Conservation (phyloP, 805 yeast genomes). For the Kluyveromyces starmeri region DNA sequence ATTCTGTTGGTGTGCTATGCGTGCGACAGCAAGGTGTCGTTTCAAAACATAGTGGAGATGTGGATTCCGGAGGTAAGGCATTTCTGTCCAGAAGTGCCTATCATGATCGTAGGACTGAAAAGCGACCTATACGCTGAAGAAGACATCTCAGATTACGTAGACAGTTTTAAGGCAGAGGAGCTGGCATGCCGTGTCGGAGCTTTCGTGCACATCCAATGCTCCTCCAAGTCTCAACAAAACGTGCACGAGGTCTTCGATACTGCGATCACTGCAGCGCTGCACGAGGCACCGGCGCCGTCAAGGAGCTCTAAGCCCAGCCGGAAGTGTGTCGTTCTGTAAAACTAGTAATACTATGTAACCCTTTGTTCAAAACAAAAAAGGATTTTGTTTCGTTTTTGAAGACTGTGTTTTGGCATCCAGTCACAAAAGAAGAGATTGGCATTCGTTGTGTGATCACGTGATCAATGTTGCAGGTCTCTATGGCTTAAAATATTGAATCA, state of each 20-base stretch:
- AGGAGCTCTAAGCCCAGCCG: background rate
- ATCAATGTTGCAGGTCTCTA: too few relatives aligned
- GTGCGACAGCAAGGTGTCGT: constrained; percentile 49
- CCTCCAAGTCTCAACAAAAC: constrained; percentile 63
- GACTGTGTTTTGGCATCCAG: too few relatives aligned
- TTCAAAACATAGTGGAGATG: constrained; percentile 64
- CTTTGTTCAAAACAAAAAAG: too few relatives aligned
- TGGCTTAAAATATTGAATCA: too few relatives aligned
- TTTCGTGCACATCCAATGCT: constrained; percentile 65
- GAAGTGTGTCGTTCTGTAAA: constrained; percentile 2
- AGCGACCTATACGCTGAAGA: constrained; percentile 41
- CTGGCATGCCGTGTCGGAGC: constrained; percentile 59
- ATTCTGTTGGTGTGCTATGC: constrained; percentile 69
- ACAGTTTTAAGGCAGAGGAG: constrained; percentile 41
- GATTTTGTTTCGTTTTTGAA: too few relatives aligned
- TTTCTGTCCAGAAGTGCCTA: constrained; percentile 74
- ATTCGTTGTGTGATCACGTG: too few relatives aligned
- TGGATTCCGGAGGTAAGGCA: constrained; percentile 87
- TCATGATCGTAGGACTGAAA: constrained; percentile 75
- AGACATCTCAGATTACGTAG: constrained; percentile 20
- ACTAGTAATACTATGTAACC: too few relatives aligned
- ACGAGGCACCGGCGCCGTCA: constrained; percentile 6
- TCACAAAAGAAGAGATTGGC: too few relatives aligned
- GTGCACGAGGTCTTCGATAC: constrained; percentile 59
- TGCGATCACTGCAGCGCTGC: constrained; percentile 33